phyloP scores from a whole-genome alignment of 352 stramenopile genomes.

The Phytophthora capsici region DNA sequence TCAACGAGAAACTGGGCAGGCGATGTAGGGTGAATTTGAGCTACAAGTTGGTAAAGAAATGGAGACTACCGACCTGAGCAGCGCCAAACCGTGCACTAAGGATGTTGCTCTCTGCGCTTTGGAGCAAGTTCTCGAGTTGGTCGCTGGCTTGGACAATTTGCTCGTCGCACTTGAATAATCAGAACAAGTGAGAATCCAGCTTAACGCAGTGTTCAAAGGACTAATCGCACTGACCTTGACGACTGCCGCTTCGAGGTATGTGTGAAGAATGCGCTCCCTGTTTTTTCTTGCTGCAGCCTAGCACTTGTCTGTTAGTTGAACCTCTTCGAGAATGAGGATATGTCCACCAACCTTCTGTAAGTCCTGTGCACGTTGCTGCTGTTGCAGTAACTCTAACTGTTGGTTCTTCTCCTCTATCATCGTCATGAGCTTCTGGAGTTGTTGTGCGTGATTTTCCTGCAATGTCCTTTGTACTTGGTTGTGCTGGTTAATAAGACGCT shows the following conservation, averaged over 20 bases:
- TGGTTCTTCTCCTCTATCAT: constrained; percentile 33
- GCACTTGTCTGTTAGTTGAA: constrained; percentile 1
- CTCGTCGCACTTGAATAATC: constrained; percentile 49
- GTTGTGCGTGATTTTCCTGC: constrained; percentile 12
- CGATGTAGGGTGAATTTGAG: background rate
- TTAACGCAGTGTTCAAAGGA: background rate
- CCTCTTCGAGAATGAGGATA: background rate
- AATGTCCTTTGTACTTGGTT: constrained; percentile 16
- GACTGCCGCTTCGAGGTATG: constrained; percentile 46
- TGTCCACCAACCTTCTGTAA: constrained; percentile 32
- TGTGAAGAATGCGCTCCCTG: constrained; percentile 39
- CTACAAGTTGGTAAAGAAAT: background rate
- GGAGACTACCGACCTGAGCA: constrained; percentile 41
- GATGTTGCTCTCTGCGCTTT: constrained; percentile 48
- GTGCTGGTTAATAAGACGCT: constrained; percentile 19
- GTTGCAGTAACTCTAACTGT: constrained; percentile 26
- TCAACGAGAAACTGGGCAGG: constrained; percentile 55
- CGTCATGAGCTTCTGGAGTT: constrained; percentile 33
- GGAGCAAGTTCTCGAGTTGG: constrained; percentile 57
- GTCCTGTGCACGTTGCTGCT: constrained; percentile 7
- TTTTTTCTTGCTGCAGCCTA: constrained; percentile 24
- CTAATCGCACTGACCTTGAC: constrained; percentile 18
- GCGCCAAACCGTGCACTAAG: constrained; percentile 55
- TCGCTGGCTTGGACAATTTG: constrained; percentile 46
- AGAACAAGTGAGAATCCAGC: background rate